phyloP scores from a whole-genome alignment of 306 rosid species.

The Echinosophora koreensis region DNA sequence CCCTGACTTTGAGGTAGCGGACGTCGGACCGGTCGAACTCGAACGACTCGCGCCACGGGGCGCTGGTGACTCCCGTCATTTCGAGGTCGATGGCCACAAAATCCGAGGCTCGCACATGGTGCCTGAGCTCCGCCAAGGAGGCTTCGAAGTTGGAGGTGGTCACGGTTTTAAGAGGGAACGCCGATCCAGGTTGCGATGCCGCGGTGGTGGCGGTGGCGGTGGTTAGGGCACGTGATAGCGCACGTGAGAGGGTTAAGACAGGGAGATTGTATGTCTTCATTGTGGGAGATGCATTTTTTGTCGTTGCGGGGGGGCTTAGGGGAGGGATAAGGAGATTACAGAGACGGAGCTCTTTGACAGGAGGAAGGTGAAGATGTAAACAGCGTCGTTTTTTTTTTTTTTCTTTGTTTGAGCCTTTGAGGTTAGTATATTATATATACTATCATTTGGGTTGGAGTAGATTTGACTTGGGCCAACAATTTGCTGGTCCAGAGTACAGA shows the following conservation, averaged over 20 bases:
- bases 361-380: no score
- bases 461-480: not conserved
- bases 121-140: constrained; percentile 71
- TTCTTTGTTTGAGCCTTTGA: no score
- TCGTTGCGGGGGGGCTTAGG: constrained; percentile 28
- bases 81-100: constrained; percentile 96
- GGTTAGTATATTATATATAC: no score
- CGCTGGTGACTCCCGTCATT: constrained; percentile 90
- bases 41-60: constrained; percentile 92
- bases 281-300: constrained; percentile 23
- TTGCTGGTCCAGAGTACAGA: not conserved
- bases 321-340: constrained; percentile 14
- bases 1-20: constrained; percentile 83
- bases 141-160: constrained; percentile 80
- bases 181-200: constrained; percentile 38
- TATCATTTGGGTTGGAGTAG: no score
- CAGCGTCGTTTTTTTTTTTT: no score
- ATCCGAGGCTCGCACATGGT: constrained; percentile 73
- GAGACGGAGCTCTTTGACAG: no score
- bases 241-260: constrained; percentile 57
- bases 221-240: constrained; percentile 62
- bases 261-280: constrained; percentile 49
- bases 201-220: constrained; percentile 31
- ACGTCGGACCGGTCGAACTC: constrained; percentile 89
- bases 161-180: constrained; percentile 78